Evolutionary conservation across 2,329 filamentous ascomycete species (phyloP).

Genomic region (Boeremia lycopersici): DNA sequence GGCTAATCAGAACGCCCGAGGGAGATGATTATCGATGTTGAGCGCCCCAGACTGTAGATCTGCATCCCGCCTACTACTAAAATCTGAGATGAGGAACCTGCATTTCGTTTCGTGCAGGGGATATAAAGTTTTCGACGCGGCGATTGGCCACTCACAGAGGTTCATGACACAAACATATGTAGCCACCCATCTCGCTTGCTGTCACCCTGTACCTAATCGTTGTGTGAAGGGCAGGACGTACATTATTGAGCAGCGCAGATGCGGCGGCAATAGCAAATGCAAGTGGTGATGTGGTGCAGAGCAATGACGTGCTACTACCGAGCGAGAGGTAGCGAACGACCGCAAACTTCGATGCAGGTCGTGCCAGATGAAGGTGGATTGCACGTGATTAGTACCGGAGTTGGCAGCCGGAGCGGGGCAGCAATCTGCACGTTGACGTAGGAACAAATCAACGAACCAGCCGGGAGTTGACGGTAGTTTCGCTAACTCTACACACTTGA

Average conservation of each 20-base stretch:
- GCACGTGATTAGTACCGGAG: conserved; percentile 29
- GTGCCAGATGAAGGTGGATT: conserved; percentile 11
- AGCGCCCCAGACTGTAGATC: conserved; percentile 9
- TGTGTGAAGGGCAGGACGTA: background rate
- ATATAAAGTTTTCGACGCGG: background rate
- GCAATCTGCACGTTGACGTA: conserved; percentile 39
- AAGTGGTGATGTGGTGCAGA: background rate
- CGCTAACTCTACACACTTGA: conserved; percentile 20
- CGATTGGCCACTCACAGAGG: background rate
- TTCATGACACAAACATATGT: background rate
- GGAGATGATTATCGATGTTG: background rate
- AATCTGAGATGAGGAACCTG: conserved; percentile 17
- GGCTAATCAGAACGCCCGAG: conserved; percentile 11
- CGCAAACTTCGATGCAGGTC: background rate
- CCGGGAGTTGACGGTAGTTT: conserved; percentile 6
- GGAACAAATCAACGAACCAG: conserved; percentile 17
- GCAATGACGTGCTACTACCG: conserved; percentile 1
- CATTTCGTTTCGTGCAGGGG: background rate
- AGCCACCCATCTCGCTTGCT: background rate
- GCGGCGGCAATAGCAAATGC: background rate
- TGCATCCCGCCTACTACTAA: conserved; percentile 15
- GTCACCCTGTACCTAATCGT: background rate
- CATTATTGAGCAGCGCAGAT: background rate
- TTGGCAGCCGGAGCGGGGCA: conserved; percentile 4
- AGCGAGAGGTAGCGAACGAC: background rate